These are phyloP conservation scores for Ceratocystis smalleyi DNA, from an alignment of 2,329 filamentous ascomycete species.

Conservation along the genomic window DNA sequence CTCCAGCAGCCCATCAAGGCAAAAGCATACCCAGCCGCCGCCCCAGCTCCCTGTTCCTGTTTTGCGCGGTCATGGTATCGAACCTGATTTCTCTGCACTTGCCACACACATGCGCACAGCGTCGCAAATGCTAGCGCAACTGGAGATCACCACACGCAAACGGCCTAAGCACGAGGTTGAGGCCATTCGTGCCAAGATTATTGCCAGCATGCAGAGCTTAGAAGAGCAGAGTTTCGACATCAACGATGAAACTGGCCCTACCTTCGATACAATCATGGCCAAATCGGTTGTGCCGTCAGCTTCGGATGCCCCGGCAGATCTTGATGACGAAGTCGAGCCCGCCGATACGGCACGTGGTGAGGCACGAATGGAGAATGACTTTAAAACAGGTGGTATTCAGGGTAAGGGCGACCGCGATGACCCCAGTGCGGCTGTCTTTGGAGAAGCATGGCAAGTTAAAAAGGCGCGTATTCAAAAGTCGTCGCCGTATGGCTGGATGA, in stretches of 20 bases:
- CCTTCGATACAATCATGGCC: slow-evolving; percentile 70
- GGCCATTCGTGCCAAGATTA: slow-evolving; percentile 71
- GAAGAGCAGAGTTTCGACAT: slow-evolving; percentile 73
- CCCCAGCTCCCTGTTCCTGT: slow-evolving; percentile 26
- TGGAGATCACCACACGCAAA: slow-evolving; percentile 67
- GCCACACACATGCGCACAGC: slow-evolving; percentile 80
- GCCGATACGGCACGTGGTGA: slow-evolving; percentile 46
- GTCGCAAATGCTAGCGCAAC: slow-evolving; percentile 71
- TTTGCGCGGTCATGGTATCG: slow-evolving; percentile 38
- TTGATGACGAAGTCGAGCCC: slow-evolving; percentile 22
- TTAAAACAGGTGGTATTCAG: slow-evolving; percentile 71
- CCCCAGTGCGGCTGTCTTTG: slow-evolving; percentile 71
- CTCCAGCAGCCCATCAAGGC: slow-evolving; percentile 50
- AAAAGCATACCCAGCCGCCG: slow-evolving; percentile 43
- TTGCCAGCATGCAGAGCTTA: slow-evolving; percentile 75
- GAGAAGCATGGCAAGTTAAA: slow-evolving; percentile 72
- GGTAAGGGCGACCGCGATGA: slow-evolving; percentile 71
- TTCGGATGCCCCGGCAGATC: slow-evolving; percentile 13
- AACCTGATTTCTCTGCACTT: slow-evolving; percentile 66
- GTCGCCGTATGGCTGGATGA: slow-evolving; percentile 77
- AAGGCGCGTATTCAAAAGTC: slow-evolving; percentile 70
- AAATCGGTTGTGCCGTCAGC: slow-evolving; percentile 44
- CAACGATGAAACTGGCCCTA: slow-evolving; percentile 56
- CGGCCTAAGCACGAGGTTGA: slow-evolving; percentile 66
- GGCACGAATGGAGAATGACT: slow-evolving; percentile 77